Percentiles rank a stretch among this genome's conserved stretches.
These are phyloP conservation scores for Knufia fluminis DNA, from an alignment of 2,329 filamentous ascomycete species.

Conservation along the genomic window DNA sequence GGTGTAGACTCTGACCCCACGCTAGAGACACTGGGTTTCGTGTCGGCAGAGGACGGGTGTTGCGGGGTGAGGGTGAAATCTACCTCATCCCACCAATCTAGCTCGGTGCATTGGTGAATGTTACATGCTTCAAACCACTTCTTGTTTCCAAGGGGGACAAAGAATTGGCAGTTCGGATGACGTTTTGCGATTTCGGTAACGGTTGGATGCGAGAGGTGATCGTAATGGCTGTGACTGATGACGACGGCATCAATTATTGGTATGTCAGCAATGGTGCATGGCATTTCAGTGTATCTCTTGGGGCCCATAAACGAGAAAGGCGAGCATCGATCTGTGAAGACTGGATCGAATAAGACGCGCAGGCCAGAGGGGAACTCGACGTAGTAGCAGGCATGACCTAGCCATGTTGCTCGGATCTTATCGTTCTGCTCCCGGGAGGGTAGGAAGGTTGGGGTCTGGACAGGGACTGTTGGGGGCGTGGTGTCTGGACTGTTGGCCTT, in stretches of 20 bases:
- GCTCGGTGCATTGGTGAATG: slow-evolving; percentile 68
- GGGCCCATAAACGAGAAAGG: slow-evolving; percentile 61
- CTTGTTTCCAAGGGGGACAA: slow-evolving; percentile 74
- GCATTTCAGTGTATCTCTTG: slow-evolving; percentile 66
- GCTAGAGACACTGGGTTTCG: slow-evolving; percentile 25
- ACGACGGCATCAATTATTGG: slow-evolving; percentile 52
- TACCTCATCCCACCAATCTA: slow-evolving; percentile 91
- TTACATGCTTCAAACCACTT: slow-evolving; percentile 68
- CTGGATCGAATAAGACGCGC: slow-evolving; percentile 84
- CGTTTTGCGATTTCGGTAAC: slow-evolving; percentile 60
- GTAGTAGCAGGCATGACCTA: slow-evolving; percentile 90
- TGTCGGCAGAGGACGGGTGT: slow-evolving; percentile 22
- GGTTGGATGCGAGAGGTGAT: slow-evolving; percentile 73
- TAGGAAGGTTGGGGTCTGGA: slow-evolving; percentile 60
- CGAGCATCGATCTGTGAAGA: slow-evolving; percentile 79
- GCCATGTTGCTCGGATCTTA: slow-evolving; percentile 77
- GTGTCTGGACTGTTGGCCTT: slow-evolving; percentile 51
- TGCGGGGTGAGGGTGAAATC: slow-evolving; percentile 55
- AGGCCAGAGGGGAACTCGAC: slow-evolving; percentile 81
- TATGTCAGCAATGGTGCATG: slow-evolving; percentile 69
- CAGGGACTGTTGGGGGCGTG: slow-evolving; percentile 54
- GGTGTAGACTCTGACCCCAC: slow-evolving; percentile 20
- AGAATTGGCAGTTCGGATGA: slow-evolving; percentile 75
- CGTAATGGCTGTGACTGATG: slow-evolving; percentile 88
- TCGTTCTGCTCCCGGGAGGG: slow-evolving; percentile 44